Evolutionary conservation across 2,329 filamentous ascomycete species (phyloP).

Genomic region (Colletotrichum sidae): DNA sequence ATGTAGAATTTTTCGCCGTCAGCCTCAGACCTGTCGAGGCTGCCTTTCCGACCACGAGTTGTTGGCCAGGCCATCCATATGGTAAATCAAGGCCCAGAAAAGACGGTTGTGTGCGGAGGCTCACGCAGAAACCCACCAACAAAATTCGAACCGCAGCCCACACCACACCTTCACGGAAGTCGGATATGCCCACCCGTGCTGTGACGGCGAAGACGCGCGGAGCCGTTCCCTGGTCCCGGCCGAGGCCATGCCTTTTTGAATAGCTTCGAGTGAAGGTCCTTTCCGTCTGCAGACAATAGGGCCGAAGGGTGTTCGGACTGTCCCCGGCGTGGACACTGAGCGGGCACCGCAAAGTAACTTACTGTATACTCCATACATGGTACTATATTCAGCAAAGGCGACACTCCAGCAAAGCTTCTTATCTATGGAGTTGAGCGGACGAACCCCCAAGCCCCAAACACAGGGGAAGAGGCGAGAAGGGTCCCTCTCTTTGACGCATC

Average conservation of each 20-base stretch:
- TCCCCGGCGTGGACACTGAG: constrained; percentile 12
- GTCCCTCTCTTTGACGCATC: neutral
- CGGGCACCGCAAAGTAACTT: constrained; percentile 10
- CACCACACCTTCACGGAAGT: constrained; percentile 15
- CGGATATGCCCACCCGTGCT: constrained; percentile 18
- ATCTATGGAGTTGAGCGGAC: constrained; percentile 30
- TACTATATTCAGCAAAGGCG: too few species aligned
- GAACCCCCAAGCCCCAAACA: constrained; percentile 26
- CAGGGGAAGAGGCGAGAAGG: neutral
- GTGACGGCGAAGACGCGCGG: constrained; percentile 7
- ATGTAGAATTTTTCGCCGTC: constrained; percentile 19
- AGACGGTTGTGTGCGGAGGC: neutral
- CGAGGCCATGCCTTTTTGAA: constrained; percentile 12
- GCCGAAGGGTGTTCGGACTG: constrained; percentile 6
- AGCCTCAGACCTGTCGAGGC: constrained; percentile 4
- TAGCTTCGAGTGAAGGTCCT: constrained; percentile 1
- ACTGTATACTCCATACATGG: neutral
- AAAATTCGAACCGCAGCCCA: constrained; percentile 2
- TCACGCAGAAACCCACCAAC: constrained; percentile 7
- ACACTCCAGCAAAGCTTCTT: constrained; percentile 10
- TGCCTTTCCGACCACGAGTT: constrained; percentile 2
- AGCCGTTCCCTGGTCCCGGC: constrained; percentile 5
- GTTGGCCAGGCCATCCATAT: constrained; percentile 12
- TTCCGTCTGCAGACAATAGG: constrained; percentile 24
- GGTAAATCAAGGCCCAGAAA: constrained; percentile 10